Conservation (phyloP, 2,329 filamentous ascomycete genomes). For the Verticillium klebahnii region DNA sequence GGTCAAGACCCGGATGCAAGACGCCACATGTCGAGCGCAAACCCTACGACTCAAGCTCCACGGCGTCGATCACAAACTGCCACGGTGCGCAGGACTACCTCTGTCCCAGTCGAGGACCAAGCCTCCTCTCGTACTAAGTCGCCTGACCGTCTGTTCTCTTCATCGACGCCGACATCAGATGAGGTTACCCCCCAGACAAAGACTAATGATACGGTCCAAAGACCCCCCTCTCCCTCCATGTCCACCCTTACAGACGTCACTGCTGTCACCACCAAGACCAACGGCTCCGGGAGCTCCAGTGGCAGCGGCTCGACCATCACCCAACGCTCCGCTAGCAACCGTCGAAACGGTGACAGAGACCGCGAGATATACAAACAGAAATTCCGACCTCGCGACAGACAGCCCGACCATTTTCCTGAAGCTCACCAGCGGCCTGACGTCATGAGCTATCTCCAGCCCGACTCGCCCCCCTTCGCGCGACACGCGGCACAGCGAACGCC, state of each 20-base stretch:
- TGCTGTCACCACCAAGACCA: constrained; percentile 20
- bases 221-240: constrained; percentile 23
- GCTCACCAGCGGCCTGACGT: constrained; percentile 22
- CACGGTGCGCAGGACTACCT: not conserved
- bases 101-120: not conserved
- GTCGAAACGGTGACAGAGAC: constrained; percentile 2
- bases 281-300: constrained; percentile 32
- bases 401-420: constrained; percentile 8
- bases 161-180: not conserved
- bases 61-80: not conserved
- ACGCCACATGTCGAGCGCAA: not conserved
- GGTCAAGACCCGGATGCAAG: not conserved
- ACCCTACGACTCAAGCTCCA: not conserved
- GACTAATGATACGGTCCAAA: not conserved
- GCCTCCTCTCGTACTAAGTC: not conserved
- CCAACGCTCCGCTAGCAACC: constrained; percentile 19
- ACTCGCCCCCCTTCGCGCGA: constrained; percentile 42
- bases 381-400: constrained; percentile 12
- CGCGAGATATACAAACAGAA: constrained; percentile 12
- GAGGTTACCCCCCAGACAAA: no score
- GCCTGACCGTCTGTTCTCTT: not conserved
- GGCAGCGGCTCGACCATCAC: constrained; percentile 37
- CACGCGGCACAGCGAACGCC: constrained; percentile 23
- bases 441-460: constrained; percentile 54
- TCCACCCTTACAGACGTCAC: constrained; percentile 23